Evolutionary conservation across 192 early-diverging fungal species (phyloP).

Genomic region (Spinellus fusiger): DNA sequence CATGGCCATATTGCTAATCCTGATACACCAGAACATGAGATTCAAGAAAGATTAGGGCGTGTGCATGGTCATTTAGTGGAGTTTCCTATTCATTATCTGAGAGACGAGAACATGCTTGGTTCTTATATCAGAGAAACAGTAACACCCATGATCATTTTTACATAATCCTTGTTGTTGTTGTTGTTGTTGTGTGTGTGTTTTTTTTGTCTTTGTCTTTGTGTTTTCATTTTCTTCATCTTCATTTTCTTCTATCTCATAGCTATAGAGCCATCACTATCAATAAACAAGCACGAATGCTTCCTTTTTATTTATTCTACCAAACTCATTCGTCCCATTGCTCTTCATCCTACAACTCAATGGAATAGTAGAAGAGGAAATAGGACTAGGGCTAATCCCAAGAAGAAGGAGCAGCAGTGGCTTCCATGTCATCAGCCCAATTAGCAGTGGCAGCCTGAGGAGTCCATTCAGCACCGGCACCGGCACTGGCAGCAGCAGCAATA

Average conservation of each 20-base stretch:
- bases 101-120: slow-evolving; percentile 46
- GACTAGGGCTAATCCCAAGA: slow-evolving; percentile 23
- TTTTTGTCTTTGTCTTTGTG: too few relatives aligned
- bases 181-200: background rate
- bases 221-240: too few relatives aligned
- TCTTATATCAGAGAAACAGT: slow-evolving; percentile 40
- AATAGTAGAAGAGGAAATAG: too few relatives aligned
- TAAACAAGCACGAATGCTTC: too few relatives aligned
- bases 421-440: slow-evolving; percentile 22
- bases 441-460: slow-evolving; percentile 9
- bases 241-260: too few relatives aligned
- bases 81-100: slow-evolving; percentile 44
- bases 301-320: too few relatives aligned
- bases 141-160: slow-evolving; percentile 52
- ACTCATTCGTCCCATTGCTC: too few relatives aligned
- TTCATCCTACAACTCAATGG: too few relatives aligned
- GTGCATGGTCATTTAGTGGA: slow-evolving; percentile 48
- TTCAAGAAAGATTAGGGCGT: slow-evolving; percentile 24
- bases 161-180: slow-evolving; percentile 16
- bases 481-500: slow-evolving; percentile 25
- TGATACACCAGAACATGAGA: slow-evolving; percentile 23
- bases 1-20: slow-evolving; percentile 47
- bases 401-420: slow-evolving; percentile 1
- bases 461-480: slow-evolving; percentile 23
- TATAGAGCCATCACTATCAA: too few relatives aligned